A percentile compares a stretch with the other conserved stretches of the same genome.
phyloP scores from a whole-genome alignment of 2,329 filamentous ascomycete genomes.

The Alternaria sp. region DNA sequence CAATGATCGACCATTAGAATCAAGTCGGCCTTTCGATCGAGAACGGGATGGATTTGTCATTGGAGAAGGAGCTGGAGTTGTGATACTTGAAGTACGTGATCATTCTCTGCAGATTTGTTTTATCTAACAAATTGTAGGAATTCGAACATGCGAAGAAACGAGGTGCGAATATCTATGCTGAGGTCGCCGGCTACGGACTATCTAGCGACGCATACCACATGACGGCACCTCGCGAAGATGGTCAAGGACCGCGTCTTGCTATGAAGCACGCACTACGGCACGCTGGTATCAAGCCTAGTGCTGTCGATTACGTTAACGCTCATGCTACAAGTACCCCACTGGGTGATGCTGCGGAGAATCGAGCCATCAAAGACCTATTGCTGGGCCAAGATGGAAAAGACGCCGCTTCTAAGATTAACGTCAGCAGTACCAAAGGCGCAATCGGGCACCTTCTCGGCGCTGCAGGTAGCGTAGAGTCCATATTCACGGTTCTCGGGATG shows the following conservation, averaged over 20 bases:
- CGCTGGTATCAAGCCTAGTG: constrained; percentile 71
- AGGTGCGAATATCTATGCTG: constrained; percentile 85
- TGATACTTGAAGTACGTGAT: constrained; percentile 75
- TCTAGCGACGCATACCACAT: constrained; percentile 94
- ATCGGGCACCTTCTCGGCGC: constrained; percentile 91
- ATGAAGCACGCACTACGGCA: constrained; percentile 86
- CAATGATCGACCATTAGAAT: constrained; percentile 74
- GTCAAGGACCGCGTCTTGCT: constrained; percentile 79
- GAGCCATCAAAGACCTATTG: constrained; percentile 81
- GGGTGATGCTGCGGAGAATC: constrained; percentile 88
- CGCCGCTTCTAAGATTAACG: constrained; percentile 72
- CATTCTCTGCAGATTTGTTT: background rate
- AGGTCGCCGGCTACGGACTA: constrained; percentile 87
- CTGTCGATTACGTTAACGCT: constrained; percentile 92
- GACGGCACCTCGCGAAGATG: constrained; percentile 86
- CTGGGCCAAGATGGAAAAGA: constrained; percentile 74
- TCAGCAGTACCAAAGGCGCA: constrained; percentile 95
- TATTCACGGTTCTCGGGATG: constrained; percentile 84
- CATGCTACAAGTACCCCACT: constrained; percentile 90
- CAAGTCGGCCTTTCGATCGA: constrained; percentile 88
- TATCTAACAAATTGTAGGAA: constrained; percentile 61
- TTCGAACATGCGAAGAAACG: constrained; percentile 84
- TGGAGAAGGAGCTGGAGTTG: constrained; percentile 86
- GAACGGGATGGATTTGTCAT: constrained; percentile 88
- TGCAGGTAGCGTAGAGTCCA: constrained; percentile 87